phyloP scores from a whole-genome alignment of 176 grass and related monocot species.

The Aegilops tauschii region DNA sequence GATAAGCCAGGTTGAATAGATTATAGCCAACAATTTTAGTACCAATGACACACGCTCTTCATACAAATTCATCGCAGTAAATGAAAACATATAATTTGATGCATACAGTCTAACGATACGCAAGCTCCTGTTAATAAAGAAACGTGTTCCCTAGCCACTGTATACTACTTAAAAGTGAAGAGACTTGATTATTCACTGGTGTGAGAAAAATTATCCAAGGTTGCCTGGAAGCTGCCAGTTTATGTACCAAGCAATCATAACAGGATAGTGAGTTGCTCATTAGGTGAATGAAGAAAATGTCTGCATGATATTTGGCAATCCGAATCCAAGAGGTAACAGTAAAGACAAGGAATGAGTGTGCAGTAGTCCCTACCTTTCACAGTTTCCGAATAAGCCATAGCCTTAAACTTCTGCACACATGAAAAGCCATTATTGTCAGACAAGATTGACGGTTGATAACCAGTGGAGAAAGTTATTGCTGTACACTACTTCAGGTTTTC shows the following conservation, averaged over 20 bases:
- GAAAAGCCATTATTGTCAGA: slow-evolving; percentile 13
- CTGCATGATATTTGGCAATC: not conserved
- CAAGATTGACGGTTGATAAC: slow-evolving; percentile 2
- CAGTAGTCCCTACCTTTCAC: slow-evolving; percentile 56
- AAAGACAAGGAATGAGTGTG: not conserved
- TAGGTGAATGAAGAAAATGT: slow-evolving; percentile 10
- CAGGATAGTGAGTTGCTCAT: not conserved
- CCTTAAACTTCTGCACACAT: slow-evolving; percentile 56
- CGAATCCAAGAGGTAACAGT: not conserved
- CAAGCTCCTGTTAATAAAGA: not conserved
- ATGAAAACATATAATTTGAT: slow-evolving; percentile 12
- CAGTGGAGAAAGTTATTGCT: slow-evolving; percentile 5
- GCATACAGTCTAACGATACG: not conserved
- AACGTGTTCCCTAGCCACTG: not conserved
- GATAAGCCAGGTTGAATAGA: not conserved
- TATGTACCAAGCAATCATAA: not conserved
- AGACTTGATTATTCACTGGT: slow-evolving; percentile 8
- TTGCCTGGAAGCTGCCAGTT: not conserved
- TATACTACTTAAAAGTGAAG: slow-evolving; percentile 3
- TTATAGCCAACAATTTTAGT: not conserved
- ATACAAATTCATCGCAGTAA: not conserved
- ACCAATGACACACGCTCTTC: not conserved
- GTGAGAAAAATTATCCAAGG: not conserved
- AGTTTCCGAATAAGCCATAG: slow-evolving; percentile 52
- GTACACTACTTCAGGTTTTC: not conserved